Base-by-base conservation (phyloP, 805 yeast genomes). In the Jamesozyma hellenica region DNA sequence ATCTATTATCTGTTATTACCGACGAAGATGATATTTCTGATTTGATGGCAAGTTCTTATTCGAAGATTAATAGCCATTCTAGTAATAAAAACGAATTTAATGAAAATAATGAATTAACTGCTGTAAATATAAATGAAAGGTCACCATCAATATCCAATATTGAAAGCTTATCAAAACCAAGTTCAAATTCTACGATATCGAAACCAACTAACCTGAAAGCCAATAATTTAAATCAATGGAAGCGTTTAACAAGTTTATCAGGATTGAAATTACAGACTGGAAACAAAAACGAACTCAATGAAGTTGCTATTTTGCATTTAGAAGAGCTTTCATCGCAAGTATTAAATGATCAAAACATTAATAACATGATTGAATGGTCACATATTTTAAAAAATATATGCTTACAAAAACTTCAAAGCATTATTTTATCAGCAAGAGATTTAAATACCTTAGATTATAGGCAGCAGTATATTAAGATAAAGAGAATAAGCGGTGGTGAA, bases 401-500 rank as follows among this genome's bases (percentile, higher is more conserved):
- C 6, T 56, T 87, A 12, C 63, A 70, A 21, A 66, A 70, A 28
- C 72, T 84, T 2, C 76, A 79, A 30, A 62, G 64, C 14, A 67
- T 88, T 4, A 79, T 77, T 37, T 68, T 78, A 9, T 79, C 76
- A 46, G 66, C 77, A 3, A 65, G 68, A 28, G 69, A 74, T 23
- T 82, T 85, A 4, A 90, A 82, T 45, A 79, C 80, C 3, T 70
- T 87, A 43, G 96, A 92, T 56, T 78, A 88, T 36, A 71, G 90
- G n/a, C 88, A 82, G 49, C 55, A 56, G 31, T 90, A 84, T 58
- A 75, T 92, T 32, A 92, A 94, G 53, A 70, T 92, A 34, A 94
- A 92, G 55, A 71, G 86, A 43, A 75, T 90, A 8, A 70, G 79
- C 0, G 97, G 98, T 1, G 92, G 94, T 0, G 42, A 56, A 1